Evolutionary conservation across 495 filamentous ascomycete species (phyloP).

Genomic region (Aspergillus baeticus): DNA sequence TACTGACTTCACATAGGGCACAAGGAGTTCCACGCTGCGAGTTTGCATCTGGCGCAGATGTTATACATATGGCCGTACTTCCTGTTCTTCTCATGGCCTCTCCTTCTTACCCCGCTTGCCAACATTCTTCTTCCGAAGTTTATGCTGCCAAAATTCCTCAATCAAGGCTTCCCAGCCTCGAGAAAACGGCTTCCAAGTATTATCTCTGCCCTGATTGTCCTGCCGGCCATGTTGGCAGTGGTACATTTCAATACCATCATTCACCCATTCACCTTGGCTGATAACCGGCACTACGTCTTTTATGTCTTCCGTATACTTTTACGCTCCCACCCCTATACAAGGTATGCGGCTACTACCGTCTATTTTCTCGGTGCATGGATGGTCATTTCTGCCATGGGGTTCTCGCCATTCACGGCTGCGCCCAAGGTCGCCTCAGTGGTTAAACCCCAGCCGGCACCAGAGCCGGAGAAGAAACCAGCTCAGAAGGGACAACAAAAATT

Average conservation of each 20-base stretch:
- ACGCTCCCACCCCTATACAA: constrained; percentile 55
- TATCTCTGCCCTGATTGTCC: constrained; percentile 31
- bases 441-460: constrained; percentile 11
- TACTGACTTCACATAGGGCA: constrained; percentile 57
- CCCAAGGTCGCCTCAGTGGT: constrained; percentile 28
- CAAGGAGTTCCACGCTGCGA: constrained; percentile 88
- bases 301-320: constrained; percentile 90
- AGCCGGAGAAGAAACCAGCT: constrained; percentile 21
- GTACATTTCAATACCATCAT: constrained; percentile 87
- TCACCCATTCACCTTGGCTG: constrained; percentile 93
- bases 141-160: constrained; percentile 36
- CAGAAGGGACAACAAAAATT: constrained; percentile 21
- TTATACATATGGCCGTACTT: constrained; percentile 93
- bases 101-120: constrained; percentile 57
- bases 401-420: constrained; percentile 24
- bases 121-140: constrained; percentile 37
- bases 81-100: constrained; percentile 81
- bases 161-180: constrained; percentile 36
- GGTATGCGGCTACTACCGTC: constrained; percentile 64
- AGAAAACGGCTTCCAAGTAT: constrained; percentile 37
- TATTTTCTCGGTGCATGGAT: constrained; percentile 64
- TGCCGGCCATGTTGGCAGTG: constrained; percentile 51
- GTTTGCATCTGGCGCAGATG: constrained; percentile 87
- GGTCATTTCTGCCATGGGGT: constrained; percentile 55
- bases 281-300: constrained; percentile 96